A percentile compares a stretch with the other conserved stretches of the same genome.
Conservation (phyloP, 345 rosid genomes). For the Eucalyptus regnans region DNA sequence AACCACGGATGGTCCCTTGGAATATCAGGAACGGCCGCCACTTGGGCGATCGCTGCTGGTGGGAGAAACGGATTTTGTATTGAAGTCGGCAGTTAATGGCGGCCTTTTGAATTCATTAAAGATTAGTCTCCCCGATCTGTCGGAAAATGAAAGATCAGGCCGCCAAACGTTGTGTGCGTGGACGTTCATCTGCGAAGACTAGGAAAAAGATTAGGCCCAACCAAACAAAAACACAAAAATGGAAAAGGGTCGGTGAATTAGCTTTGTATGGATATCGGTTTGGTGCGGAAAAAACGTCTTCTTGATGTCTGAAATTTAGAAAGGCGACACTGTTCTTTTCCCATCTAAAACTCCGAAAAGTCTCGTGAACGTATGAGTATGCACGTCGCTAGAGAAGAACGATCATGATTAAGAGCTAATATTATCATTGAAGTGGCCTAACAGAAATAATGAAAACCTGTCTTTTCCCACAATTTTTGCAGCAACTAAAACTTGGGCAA, state of each 20-base stretch:
- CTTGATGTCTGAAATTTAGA: neutral
- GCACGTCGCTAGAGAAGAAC: neutral
- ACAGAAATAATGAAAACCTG: neutral
- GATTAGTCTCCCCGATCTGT: neutral
- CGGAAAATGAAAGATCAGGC: neutral
- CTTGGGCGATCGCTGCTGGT: neutral
- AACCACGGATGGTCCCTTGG: neutral
- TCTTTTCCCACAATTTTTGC: neutral
- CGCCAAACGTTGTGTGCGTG: neutral
- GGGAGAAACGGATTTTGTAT: neutral
- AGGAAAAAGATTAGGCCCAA: neutral
- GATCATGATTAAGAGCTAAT: neutral
- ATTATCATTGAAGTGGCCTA: neutral
- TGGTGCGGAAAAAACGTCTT: neutral
- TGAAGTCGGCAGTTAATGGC: neutral
- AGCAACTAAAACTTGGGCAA: neutral
- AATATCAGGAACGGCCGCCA: neutral
- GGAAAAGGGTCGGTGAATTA: neutral
- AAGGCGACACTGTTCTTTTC: neutral
- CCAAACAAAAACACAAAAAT: neutral
- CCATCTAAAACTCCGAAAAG: neutral
- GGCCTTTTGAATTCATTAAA: neutral
- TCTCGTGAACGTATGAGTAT: neutral
- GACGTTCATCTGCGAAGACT: neutral
- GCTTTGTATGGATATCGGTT: neutral